Percentiles rank a stretch among this genome's conserved stretches.
Evolutionary conservation across 129 eudicot genomes (phyloP).

Genomic region (Apium graveolens): DNA sequence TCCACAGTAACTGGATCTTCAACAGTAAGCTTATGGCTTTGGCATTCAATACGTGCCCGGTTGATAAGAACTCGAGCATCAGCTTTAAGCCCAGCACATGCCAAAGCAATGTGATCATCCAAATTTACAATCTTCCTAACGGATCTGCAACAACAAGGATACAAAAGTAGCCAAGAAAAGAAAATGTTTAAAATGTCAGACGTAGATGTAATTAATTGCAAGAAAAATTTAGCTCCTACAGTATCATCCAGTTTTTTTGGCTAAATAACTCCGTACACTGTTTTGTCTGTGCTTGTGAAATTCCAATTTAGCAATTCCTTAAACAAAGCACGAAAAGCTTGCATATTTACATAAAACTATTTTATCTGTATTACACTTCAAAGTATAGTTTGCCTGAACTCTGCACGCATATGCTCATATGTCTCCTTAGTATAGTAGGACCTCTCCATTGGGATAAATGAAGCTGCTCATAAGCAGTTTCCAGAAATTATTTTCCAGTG

Average conservation of each 20-base stretch:
- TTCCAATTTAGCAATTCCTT: not conserved
- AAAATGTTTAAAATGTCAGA: not conserved
- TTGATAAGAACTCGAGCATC: constrained; percentile 89
- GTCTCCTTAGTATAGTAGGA: not conserved
- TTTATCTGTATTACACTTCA: not conserved
- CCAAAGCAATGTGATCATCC: constrained; percentile 82
- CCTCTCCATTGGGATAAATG: not conserved
- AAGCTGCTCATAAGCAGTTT: not conserved
- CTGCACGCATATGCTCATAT: not conserved
- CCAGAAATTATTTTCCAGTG: not conserved
- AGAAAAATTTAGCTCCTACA: not conserved
- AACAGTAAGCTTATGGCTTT: constrained; percentile 80
- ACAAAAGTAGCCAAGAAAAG: not conserved
- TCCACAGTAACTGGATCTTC: constrained; percentile 92
- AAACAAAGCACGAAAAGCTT: not conserved
- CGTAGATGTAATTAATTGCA: not conserved
- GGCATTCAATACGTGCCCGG: constrained; percentile 82
- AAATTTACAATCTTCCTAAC: constrained; percentile 80
- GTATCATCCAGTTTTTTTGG: not conserved
- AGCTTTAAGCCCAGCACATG: constrained; percentile 94
- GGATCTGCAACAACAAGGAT: constrained; percentile 44
- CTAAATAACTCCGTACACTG: too few relatives aligned
- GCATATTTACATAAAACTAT: not conserved
- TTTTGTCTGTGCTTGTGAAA: not conserved
- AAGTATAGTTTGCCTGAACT: not conserved